Evolutionary conservation across 495 filamentous ascomycete genomes (phyloP).

Genomic region (Podospora sp.): DNA sequence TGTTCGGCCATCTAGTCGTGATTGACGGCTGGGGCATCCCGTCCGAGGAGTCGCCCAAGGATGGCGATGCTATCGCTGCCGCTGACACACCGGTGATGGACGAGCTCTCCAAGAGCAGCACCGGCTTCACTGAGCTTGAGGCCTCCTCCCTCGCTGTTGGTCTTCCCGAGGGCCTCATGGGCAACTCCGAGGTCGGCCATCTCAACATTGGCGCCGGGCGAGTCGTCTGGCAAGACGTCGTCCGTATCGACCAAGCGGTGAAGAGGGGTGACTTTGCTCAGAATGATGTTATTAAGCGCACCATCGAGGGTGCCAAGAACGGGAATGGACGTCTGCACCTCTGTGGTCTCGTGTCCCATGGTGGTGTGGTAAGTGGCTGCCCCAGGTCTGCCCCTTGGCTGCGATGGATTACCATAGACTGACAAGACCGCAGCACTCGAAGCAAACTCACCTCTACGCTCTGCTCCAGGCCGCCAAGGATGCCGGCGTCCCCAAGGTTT

Average conservation of each 20-base stretch:
- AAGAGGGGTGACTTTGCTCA: constrained; percentile 83
- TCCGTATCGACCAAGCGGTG: constrained; percentile 93
- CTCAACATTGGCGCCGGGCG: constrained; percentile 97
- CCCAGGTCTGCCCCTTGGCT: neutral
- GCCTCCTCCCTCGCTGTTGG: constrained; percentile 95
- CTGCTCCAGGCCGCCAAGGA: constrained; percentile 89
- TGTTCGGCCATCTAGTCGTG: constrained; percentile 66
- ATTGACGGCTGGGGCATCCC: constrained; percentile 99
- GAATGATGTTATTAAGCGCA: constrained; percentile 75
- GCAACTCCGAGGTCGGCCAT: constrained; percentile 97
- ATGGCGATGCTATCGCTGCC: constrained; percentile 92
- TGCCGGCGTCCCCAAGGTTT: constrained; percentile 82
- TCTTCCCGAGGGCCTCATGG: constrained; percentile 95
- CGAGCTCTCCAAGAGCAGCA: constrained; percentile 42
- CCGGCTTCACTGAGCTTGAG: constrained; percentile 71
- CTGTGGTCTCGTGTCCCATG: constrained; percentile 86
- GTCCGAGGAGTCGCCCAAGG: constrained; percentile 69
- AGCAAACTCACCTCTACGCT: constrained; percentile 88
- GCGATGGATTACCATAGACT: neutral
- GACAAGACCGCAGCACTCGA: constrained; percentile 64
- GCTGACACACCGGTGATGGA: constrained; percentile 79
- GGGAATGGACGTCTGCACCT: constrained; percentile 92
- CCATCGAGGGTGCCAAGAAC: constrained; percentile 79
- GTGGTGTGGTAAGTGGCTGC: constrained; percentile 77
- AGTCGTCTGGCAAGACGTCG: constrained; percentile 99